Evolutionary conservation across 2,329 filamentous ascomycete genomes (phyloP).

Genomic region (Alternaria metachromatica): DNA sequence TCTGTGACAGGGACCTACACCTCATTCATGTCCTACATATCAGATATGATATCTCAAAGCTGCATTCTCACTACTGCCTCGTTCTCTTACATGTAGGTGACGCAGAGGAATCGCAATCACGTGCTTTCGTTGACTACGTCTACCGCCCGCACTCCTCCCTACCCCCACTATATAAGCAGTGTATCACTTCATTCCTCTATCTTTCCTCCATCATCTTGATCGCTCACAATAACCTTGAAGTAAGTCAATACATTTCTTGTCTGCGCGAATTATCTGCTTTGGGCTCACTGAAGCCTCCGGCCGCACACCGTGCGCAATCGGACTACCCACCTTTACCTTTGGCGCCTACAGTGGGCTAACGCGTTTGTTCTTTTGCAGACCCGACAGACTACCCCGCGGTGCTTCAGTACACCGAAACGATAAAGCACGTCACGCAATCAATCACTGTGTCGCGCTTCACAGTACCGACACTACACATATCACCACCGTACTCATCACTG

Average conservation of each 20-base stretch:
- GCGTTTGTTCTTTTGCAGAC: neutral
- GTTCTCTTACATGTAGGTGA: neutral
- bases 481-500: neutral
- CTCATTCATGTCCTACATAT: neutral
- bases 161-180: neutral
- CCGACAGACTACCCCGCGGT: neutral
- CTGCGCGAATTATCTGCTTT: neutral
- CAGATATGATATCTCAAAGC: neutral
- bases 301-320: neutral
- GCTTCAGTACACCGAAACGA: neutral
- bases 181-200: neutral
- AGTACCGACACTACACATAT: neutral
- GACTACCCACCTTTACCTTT: conserved; percentile 5
- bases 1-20: no score
- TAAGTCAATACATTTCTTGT: neutral
- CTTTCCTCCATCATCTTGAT: neutral
- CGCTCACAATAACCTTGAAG: neutral
- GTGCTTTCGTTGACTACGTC: neutral
- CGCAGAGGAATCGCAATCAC: neutral
- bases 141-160: neutral
- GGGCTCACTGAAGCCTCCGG: neutral
- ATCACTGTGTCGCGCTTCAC: neutral
- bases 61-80: neutral
- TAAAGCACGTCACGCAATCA: neutral
- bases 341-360: conserved; percentile 2